Base-by-base conservation (phyloP, 768 basidiomycete species). In the Rossbeevera mucosa region DNA sequence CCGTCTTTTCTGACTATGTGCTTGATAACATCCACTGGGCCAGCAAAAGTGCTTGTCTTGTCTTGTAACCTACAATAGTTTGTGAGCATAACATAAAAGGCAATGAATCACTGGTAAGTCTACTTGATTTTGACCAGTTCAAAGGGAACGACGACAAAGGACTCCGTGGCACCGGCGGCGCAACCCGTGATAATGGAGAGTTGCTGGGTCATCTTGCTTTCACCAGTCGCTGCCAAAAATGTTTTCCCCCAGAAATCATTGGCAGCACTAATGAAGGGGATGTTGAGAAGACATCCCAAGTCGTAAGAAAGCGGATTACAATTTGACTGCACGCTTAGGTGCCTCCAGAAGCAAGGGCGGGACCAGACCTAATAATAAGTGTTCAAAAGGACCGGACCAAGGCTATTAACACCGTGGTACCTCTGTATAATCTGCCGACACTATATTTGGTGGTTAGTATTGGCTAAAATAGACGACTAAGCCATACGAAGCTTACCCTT, bases 241-340 rank as follows among this genome's bases (percentile, higher is more conserved):
- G 80, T 86, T 69, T 88, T 91, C 2, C 94, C 94, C 96, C 96
- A 98, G 68, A 89, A 96, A 63, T 94, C 95, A 75, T 94, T 94
- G 8, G 90, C 79, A 22, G 91, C 90, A 59, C 85, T 85, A 28
- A 40, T 57, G 61, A 57, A 53, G 30, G 41, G 8, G 14, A 18
- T 21, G 24, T 11, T 18, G 16, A n/a, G n/a, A 18, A 43, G 12
- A 14, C 22, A 16, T 5, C 6, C 11, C 9, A 7, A 36, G 44
- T 29, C 4, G 16, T n/a, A 16, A 31, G 30, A 47, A 36, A 20
- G 21, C 28, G 20, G 74, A 83, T 56, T 58, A 88, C 88, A 90
- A 91, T 80, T 98, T 99, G 44, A 94, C 90, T 14, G 96, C 96
- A 72, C 96, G 86, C 74, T 99, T 99, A 2, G 96, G 96, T 14